Percentiles rank a stretch among this genome's conserved stretches.
phyloP scores from a whole-genome alignment of 1,284 basidiomycete species.

The Cutaneotrichosporon spelunceum region DNA sequence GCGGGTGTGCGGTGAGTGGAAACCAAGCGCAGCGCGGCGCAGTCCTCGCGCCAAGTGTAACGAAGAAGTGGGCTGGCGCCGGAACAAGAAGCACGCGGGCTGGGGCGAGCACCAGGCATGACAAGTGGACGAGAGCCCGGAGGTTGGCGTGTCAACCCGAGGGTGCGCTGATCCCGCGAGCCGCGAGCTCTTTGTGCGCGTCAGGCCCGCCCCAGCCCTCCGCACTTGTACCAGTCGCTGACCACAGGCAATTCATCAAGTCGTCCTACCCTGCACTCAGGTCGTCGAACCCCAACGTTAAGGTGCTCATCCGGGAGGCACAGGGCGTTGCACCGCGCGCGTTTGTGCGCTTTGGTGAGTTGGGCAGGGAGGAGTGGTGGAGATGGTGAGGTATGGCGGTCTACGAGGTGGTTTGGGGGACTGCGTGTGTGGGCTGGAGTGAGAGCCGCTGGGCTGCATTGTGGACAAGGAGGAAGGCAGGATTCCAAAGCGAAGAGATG shows the following conservation, averaged over 20 bases:
- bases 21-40: neutral
- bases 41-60: neutral
- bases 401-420: too few species aligned
- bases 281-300: conserved; percentile 82
- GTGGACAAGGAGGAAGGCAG: too few species aligned
- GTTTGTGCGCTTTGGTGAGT: conserved; percentile 87
- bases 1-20: conserved; percentile 71
- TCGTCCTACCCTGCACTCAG: conserved; percentile 78
- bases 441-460: too few species aligned
- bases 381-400: neutral
- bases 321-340: conserved; percentile 77
- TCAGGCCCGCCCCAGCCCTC: neutral
- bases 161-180: too few species aligned
- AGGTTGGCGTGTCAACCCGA: too few species aligned
- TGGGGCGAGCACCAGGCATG: too few species aligned
- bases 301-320: conserved; percentile 87
- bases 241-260: conserved; percentile 72
- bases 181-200: too few species aligned
- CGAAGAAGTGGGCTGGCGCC: too few species aligned
- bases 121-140: too few species aligned
- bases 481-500: neutral
- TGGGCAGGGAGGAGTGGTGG: neutral
- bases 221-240: neutral
- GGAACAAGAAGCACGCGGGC: too few species aligned
- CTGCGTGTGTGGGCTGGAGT: too few species aligned